A percentile compares a stretch with the other conserved stretches of the same genome.
Conservation (phyloP, 352 stramenopile species). For the Globisporangium takayamanum region DNA sequence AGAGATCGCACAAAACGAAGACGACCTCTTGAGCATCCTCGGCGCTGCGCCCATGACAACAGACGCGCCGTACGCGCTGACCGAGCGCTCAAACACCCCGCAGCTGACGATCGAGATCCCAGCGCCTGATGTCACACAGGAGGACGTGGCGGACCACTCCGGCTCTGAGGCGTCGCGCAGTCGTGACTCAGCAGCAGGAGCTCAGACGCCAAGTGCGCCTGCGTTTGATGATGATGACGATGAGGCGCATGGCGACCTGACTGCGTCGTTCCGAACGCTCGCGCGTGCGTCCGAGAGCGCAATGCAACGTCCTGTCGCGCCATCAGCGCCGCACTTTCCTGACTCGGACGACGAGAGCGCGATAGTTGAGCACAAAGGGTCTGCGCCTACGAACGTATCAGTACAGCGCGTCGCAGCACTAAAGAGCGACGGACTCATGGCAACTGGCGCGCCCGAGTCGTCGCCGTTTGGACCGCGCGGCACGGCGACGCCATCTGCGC, state of each 20-base stretch:
- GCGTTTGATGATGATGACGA: constrained; percentile 11
- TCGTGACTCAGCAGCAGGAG: neutral
- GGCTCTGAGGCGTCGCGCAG: too few relatives aligned
- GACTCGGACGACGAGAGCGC: constrained; percentile 33
- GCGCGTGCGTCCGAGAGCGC: neutral
- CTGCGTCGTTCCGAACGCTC: neutral
- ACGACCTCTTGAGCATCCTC: constrained; percentile 46
- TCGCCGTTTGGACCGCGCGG: constrained; percentile 8
- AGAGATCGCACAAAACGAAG: constrained; percentile 58
- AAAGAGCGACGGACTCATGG: constrained; percentile 1
- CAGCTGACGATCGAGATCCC: neutral
- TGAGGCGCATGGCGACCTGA: neutral
- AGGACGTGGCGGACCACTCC: too few relatives aligned
- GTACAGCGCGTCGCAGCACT: neutral
- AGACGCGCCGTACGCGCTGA: neutral
- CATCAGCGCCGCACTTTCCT: constrained; percentile 34
- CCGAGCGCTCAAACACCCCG: neutral
- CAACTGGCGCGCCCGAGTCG: constrained; percentile 9
- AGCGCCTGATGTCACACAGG: neutral
- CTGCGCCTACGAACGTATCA: neutral
- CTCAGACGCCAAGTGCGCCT: constrained; percentile 9
- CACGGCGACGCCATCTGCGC: constrained; percentile 8
- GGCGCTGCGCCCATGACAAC: constrained; percentile 8
- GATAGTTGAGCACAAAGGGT: neutral
- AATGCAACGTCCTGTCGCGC: constrained; percentile 11